Percentiles rank a stretch among this genome's conserved stretches.
These are phyloP conservation scores for Diplosphaera chodatii DNA, from an alignment of 139 green algal genomes.

Conservation along the genomic window DNA sequence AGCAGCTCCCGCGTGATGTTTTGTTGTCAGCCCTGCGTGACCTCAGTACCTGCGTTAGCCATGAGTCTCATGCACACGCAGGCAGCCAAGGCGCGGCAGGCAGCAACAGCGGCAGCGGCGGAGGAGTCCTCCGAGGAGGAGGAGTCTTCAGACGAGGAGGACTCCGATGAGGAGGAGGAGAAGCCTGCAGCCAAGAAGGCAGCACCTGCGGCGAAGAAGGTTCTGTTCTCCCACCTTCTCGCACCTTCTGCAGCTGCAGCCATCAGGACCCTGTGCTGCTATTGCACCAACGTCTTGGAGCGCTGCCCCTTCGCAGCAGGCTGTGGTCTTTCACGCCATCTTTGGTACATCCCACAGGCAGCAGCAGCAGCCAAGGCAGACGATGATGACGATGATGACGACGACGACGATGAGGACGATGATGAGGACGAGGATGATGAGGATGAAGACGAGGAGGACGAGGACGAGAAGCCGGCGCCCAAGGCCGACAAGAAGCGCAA, in stretches of 20 bases:
- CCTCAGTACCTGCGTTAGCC: too few species aligned
- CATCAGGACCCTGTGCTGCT: too few species aligned
- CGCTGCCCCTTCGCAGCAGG: too few species aligned
- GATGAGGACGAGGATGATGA: constrained; percentile 17
- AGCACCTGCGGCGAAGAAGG: neutral
- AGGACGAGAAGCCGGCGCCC: constrained; percentile 15
- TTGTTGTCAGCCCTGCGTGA: too few species aligned
- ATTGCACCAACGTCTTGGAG: too few species aligned
- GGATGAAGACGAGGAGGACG: constrained; percentile 15
- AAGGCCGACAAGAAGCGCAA: constrained; percentile 1
- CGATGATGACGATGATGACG: constrained; percentile 9
- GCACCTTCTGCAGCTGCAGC: too few species aligned
- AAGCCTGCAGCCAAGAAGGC: constrained; percentile 6
- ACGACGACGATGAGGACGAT: constrained; percentile 8
- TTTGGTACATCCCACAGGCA: too few species aligned
- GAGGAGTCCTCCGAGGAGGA: constrained; percentile 13
- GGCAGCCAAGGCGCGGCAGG: too few species aligned
- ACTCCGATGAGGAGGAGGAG: constrained; percentile 19
- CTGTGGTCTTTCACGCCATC: neutral
- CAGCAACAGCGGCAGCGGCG: neutral
- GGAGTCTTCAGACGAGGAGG: constrained; percentile 17
- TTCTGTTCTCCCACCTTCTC: too few species aligned
- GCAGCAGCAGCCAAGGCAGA: neutral
- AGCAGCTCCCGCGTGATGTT: too few species aligned
- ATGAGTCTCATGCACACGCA: too few species aligned